Conservation (phyloP, 495 filamentous ascomycete genomes). For the Daldinia vernicosa region DNA sequence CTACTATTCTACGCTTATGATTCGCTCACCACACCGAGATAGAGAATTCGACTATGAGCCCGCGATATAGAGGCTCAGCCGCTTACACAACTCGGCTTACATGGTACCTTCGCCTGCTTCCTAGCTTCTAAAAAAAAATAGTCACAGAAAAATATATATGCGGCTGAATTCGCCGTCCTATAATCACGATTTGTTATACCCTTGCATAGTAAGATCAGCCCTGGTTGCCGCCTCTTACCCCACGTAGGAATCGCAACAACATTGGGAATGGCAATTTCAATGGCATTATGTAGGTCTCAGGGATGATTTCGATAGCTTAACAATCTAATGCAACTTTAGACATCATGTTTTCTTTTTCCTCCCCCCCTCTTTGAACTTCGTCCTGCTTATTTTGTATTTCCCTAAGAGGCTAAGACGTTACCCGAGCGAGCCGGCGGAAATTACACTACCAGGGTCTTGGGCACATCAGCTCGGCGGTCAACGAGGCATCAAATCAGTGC, state of each 20-base stretch:
- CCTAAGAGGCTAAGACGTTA: constrained; percentile 11
- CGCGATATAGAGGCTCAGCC: neutral
- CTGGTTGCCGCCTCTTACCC: neutral
- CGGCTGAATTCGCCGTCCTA: constrained; percentile 2
- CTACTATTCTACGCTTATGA: constrained; percentile 22
- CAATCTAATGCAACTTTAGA: neutral
- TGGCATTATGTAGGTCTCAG: constrained; percentile 1
- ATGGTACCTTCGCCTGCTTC: neutral
- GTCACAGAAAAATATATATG: neutral
- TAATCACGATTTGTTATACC: neutral
- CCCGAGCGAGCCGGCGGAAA: constrained; percentile 14
- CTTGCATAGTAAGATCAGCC: neutral
- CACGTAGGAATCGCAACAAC: neutral
- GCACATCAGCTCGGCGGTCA: constrained; percentile 26
- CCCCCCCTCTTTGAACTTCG: too few species aligned
- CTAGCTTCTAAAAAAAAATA: neutral
- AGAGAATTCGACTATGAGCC: neutral
- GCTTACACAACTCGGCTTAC: neutral
- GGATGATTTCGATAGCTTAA: constrained; percentile 1
- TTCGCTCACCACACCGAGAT: constrained; percentile 13
- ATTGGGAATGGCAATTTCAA: neutral
- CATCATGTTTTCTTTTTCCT: neutral
- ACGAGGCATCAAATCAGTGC: constrained; percentile 29
- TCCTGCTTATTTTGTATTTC: constrained; percentile 13
- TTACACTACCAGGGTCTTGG: constrained; percentile 31